phyloP scores from a whole-genome alignment of 176 grass and related monocot species.

The Triticum monococcum region DNA sequence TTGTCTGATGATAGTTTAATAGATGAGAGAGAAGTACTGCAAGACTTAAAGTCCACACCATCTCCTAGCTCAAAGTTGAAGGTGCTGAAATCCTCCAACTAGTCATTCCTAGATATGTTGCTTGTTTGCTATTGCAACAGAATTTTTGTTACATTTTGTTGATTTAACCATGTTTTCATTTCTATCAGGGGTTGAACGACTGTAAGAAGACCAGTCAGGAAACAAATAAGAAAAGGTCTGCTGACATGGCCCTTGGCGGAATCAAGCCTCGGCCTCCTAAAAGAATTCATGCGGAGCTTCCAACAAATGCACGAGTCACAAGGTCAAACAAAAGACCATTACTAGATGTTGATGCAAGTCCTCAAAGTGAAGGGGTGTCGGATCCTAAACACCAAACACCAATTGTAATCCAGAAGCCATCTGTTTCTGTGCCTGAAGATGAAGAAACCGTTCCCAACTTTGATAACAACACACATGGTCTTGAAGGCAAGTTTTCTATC shows the following conservation, averaged over 20 bases:
- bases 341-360: too few relatives aligned
- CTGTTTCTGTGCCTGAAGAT: background rate
- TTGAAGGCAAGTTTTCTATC: too few relatives aligned
- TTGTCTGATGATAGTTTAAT: too few relatives aligned
- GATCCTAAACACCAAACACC: background rate
- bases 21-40: too few relatives aligned
- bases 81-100: background rate
- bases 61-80: background rate
- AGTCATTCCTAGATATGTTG: background rate
- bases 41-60: background rate
- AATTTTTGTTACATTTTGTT: background rate
- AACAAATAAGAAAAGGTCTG: too few relatives aligned
- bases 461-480: background rate
- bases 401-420: too few relatives aligned
- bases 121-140: background rate
- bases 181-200: background rate
- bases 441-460: background rate
- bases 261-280: too few relatives aligned
- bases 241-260: too few relatives aligned
- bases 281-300: too few relatives aligned
- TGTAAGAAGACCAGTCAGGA: background rate
- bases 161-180: background rate
- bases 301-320: too few relatives aligned
- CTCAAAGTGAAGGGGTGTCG: too few relatives aligned
- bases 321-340: too few relatives aligned